Conservation (phyloP, 768 basidiomycete species). For the Podaxis sp. region DNA sequence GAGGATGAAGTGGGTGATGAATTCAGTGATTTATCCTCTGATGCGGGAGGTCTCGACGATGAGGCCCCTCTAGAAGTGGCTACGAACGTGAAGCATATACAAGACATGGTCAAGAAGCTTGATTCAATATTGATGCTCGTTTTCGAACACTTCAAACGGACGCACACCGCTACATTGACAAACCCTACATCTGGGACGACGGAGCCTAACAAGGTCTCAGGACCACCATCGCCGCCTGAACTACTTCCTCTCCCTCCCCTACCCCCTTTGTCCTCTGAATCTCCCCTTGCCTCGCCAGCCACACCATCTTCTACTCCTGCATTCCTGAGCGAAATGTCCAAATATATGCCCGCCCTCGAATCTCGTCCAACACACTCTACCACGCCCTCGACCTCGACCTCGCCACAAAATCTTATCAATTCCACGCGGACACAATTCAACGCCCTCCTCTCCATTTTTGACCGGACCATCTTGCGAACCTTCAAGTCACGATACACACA, state of each 20-base stretch:
- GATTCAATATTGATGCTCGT: conserved; percentile 84
- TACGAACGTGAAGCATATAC: conserved; percentile 65
- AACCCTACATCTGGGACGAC: conserved; percentile 4
- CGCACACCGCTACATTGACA: conserved; percentile 25
- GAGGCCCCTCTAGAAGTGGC: conserved; percentile 40
- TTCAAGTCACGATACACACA: conserved; percentile 98
- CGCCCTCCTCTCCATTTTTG: conserved; percentile 89
- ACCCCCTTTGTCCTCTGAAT: conserved; percentile 1
- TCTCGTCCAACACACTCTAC: conserved; percentile 8
- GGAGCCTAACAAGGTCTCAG: conserved; percentile 20
- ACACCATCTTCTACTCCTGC: conserved; percentile 11
- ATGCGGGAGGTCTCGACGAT: conserved; percentile 52
- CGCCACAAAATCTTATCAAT: conserved; percentile 20
- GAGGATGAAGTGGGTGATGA: conserved; percentile 49
- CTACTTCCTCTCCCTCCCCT: conserved; percentile 34
- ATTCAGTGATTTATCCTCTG: conserved; percentile 78
- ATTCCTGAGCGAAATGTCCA: neutral
- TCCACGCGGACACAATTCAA: conserved; percentile 68
- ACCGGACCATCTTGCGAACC: conserved; percentile 89
- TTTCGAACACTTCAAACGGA: conserved; percentile 79
- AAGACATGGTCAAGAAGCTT: conserved; percentile 89
- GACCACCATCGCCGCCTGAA: conserved; percentile 31
- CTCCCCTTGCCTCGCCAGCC: conserved; percentile 12
- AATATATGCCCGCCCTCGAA: conserved; percentile 9
- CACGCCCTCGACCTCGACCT: conserved; percentile 23